Conservation (phyloP, 768 basidiomycete species). For the Galerina sulciceps region DNA sequence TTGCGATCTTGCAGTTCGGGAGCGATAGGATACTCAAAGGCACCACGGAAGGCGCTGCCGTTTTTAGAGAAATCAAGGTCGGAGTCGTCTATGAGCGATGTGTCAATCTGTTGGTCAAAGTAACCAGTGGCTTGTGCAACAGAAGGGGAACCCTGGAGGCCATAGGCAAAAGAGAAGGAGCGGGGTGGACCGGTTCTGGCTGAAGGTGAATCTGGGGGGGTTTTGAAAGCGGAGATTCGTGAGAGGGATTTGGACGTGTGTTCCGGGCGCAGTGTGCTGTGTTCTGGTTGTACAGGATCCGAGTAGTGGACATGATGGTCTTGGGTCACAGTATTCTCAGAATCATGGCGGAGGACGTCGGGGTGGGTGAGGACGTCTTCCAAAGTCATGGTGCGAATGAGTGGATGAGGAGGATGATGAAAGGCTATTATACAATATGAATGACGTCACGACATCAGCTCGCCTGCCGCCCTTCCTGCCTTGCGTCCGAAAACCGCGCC, state of each 20-base stretch:
- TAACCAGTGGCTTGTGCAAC: slow-evolving; percentile 1
- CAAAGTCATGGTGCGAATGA: slow-evolving; percentile 28
- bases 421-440: background rate
- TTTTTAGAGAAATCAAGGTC: slow-evolving; percentile 39
- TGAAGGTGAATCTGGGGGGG: slow-evolving; percentile 56
- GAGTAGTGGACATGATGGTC: slow-evolving; percentile 3
- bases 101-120: slow-evolving; percentile 32
- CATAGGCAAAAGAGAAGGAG: slow-evolving; percentile 69
- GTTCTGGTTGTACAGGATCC: slow-evolving; percentile 4
- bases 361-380: slow-evolving; percentile 25
- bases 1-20: slow-evolving; percentile 54
- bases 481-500: slow-evolving; percentile 69
- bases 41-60: slow-evolving; percentile 62
- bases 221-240: slow-evolving; percentile 28
- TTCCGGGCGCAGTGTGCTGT: slow-evolving; percentile 9
- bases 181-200: slow-evolving; percentile 75
- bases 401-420: slow-evolving; percentile 2
- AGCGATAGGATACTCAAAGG: slow-evolving; percentile 49
- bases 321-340: slow-evolving; percentile 16
- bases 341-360: slow-evolving; percentile 11
- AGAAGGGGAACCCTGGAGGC: slow-evolving; percentile 48
- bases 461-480: slow-evolving; percentile 53
- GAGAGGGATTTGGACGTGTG: slow-evolving; percentile 20
- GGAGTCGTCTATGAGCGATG: slow-evolving; percentile 31
- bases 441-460: slow-evolving; percentile 10